phyloP scores from a whole-genome alignment of 768 basidiomycete genomes.

The Boletus bicolor region DNA sequence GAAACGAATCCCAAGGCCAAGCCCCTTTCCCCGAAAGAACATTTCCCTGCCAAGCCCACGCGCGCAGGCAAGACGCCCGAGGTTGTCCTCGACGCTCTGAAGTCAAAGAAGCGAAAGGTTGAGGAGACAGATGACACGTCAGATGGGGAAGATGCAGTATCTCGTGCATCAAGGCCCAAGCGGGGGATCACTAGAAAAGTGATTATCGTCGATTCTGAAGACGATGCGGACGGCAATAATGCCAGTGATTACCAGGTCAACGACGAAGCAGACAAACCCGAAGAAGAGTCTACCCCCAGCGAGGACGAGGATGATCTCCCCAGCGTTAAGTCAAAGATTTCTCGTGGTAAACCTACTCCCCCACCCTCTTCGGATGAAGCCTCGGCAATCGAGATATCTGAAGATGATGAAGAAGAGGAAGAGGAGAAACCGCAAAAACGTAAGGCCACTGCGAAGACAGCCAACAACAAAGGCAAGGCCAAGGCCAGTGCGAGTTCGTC shows the following conservation, averaged over 20 bases:
- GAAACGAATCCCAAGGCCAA: conserved; percentile 17
- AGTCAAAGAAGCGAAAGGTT: conserved; percentile 18
- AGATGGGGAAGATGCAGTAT: conserved; percentile 36
- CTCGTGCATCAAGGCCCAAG: conserved; percentile 32
- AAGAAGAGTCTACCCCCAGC: conserved; percentile 25
- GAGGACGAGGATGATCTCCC: conserved; percentile 25
- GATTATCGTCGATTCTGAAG: conserved; percentile 52
- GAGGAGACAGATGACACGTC: conserved; percentile 22
- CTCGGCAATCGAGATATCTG: conserved; percentile 21
- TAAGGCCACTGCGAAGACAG: conserved; percentile 24
- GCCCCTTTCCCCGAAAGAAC: conserved; percentile 15
- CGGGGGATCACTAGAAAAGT: conserved; percentile 38
- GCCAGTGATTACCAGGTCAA: conserved; percentile 33
- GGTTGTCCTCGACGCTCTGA: conserved; percentile 48
- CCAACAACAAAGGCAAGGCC: conserved; percentile 19
- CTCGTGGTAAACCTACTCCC: conserved; percentile 24
- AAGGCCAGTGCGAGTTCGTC: conserved; percentile 28
- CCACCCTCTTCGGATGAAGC: conserved; percentile 34
- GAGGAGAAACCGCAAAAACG: conserved; percentile 33
- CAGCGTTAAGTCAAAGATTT: conserved; percentile 19
- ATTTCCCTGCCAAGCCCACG: conserved; percentile 27
- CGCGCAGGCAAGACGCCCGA: conserved; percentile 49
- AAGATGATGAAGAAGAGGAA: conserved; percentile 23
- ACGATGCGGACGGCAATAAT: conserved; percentile 36
- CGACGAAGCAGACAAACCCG: conserved; percentile 37